Evolutionary conservation across 2,329 filamentous ascomycete species (phyloP), one percentile per base, ranked within the genome.

Genomic region (Pyrenophora graminea): DNA sequence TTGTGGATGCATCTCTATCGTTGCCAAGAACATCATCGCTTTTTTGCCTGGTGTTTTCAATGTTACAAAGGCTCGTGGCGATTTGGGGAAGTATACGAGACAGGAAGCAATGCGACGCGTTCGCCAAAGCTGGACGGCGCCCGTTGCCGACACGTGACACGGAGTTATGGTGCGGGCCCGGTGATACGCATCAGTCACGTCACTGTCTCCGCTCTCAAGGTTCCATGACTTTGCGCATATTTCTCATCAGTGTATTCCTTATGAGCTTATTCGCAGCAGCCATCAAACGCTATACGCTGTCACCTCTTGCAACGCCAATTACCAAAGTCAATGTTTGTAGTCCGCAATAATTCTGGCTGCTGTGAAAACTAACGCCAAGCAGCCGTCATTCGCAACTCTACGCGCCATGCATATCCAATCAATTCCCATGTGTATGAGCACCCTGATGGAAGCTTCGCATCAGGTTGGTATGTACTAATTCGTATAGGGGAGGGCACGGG

Each of bases 321-420:
- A n/a, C 47, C 36, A 59, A 38, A 15, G 45, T 53, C 40, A 54
- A 17, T 10, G 8, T 21, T 38, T 3, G 15, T 19, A n/a, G 17
- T 27, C 17, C n/a, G 21, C 17, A 6, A 12, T 9, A 25, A 19
- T 6, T 6, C 17, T n/a, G 32, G 25, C 15, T 30, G 10, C 12
- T 30, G 27, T 30, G 3, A 30, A 18, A 18, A 25, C 64, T 72
- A 59, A 72, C 43, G 45, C 51, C 36, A 41, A 55, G 50, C 45
- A 74, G 71, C 62, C 64, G 54, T 43, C 45, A 23, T 39, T 37
- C 8, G 42, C 59, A 37, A 50, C 56, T 25, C 47, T 64, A 57
- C 81, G 82, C 76, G 77, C 77, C 61, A 94, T 94, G 90, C 89
- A 93, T 83, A 88, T 93, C 77, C 84, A 90, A 76, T 89, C 88